These are phyloP conservation scores for Eucalyptus pumila DNA, from an alignment of 345 rosid species.

Conservation along the genomic window DNA sequence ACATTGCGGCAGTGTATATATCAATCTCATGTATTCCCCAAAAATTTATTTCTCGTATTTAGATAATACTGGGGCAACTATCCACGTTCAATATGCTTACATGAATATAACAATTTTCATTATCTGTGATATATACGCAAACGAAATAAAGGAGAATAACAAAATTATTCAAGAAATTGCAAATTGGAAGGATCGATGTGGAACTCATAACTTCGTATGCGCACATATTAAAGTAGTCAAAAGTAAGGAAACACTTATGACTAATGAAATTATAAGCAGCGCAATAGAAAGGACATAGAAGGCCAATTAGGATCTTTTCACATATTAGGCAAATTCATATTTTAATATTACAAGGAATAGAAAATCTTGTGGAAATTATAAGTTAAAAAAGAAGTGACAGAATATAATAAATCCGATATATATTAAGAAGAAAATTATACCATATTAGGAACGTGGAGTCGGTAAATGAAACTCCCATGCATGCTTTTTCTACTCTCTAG, in stretches of 20 bases:
- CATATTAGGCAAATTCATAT: neutral
- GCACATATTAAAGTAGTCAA: neutral
- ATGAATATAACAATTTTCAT: neutral
- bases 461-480: neutral
- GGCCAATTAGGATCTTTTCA: neutral
- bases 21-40: neutral
- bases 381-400: neutral
- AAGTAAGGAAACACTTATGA: neutral
- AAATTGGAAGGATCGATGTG: neutral
- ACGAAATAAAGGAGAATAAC: neutral
- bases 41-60: neutral
- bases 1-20: neutral
- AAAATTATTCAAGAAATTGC: neutral
- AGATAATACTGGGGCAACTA: neutral
- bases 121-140: accelerated
- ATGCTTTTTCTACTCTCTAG: neutral
- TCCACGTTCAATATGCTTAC: neutral
- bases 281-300: neutral
- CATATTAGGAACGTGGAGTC: neutral
- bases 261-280: neutral
- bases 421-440: neutral
- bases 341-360: neutral
- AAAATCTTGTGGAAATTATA: neutral
- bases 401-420: neutral
- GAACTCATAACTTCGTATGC: neutral